phyloP scores from a whole-genome alignment of 2,329 filamentous ascomycete genomes.

The Lithohypha guttulata region DNA sequence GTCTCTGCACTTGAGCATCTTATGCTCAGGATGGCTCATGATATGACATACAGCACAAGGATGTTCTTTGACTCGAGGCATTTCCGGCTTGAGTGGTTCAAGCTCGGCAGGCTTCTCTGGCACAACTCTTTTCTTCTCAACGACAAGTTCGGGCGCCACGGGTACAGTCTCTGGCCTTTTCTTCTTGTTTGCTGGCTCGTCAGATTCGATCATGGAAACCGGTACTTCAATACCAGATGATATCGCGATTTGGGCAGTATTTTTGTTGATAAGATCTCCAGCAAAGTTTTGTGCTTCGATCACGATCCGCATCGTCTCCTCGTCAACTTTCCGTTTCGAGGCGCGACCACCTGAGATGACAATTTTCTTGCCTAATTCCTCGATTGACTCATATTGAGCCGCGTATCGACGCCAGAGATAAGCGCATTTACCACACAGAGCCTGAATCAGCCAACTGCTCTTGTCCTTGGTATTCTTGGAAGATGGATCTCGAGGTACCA shows the following conservation, averaged over 20 bases:
- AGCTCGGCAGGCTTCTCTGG: conserved; percentile 45
- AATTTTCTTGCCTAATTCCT: conserved; percentile 83
- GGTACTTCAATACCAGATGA: conserved; percentile 33
- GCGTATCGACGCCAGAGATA: conserved; percentile 92
- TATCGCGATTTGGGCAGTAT: conserved; percentile 34
- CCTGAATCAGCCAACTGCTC: conserved; percentile 60
- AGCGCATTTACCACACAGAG: conserved; percentile 81
- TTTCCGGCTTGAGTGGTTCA: conserved; percentile 60
- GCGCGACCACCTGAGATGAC: conserved; percentile 66
- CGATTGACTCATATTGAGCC: conserved; percentile 88
- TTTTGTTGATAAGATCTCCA: conserved; percentile 33
- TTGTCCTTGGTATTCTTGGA: conserved; percentile 66
- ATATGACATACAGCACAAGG: conserved; percentile 78
- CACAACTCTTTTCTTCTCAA: conserved; percentile 52
- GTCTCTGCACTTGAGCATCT: conserved; percentile 69
- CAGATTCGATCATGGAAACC: conserved; percentile 21
- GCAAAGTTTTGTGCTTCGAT: conserved; percentile 34
- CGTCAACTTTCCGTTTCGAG: conserved; percentile 81
- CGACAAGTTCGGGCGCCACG: conserved; percentile 35
- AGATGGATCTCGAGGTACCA: conserved; percentile 53
- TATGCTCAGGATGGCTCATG: conserved; percentile 59
- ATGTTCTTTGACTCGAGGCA: conserved; percentile 65
- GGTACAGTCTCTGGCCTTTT: conserved; percentile 44
- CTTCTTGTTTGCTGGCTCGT: conserved; percentile 52
- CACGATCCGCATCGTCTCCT: conserved; percentile 55